phyloP scores from a whole-genome alignment of 208 protist species.

The Crithidia thermophila region DNA sequence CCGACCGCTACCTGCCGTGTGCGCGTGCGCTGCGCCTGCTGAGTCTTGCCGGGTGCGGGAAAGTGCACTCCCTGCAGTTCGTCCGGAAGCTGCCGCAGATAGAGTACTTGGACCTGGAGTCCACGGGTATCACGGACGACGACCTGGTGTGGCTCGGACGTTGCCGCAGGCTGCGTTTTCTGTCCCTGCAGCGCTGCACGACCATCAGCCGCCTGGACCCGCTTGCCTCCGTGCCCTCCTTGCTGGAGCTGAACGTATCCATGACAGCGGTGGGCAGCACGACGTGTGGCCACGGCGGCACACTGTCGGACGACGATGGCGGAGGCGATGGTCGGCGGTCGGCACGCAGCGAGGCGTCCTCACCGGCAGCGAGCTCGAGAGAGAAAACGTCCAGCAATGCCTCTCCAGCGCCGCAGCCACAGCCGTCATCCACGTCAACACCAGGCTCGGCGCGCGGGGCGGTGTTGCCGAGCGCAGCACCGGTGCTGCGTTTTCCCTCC shows the following conservation, averaged over 20 bases:
- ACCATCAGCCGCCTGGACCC: constrained; percentile 39
- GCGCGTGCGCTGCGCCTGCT: constrained; percentile 42
- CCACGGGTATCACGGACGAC: constrained; percentile 44
- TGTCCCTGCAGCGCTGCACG: constrained; percentile 51
- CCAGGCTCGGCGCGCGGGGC: background rate
- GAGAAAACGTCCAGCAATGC: background rate
- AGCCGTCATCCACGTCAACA: constrained; percentile 3
- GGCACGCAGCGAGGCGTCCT: constrained; percentile 7
- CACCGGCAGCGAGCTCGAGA: constrained; percentile 1
- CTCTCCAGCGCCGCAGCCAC: background rate
- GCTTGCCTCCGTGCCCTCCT: constrained; percentile 26
- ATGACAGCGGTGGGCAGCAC: constrained; percentile 16
- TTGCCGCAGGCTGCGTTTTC: constrained; percentile 41
- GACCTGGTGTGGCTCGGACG: constrained; percentile 25
- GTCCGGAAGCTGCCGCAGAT: constrained; percentile 32
- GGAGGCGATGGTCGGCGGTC: constrained; percentile 2
- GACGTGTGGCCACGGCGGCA: background rate
- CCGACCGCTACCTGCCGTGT: constrained; percentile 13
- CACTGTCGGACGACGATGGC: background rate
- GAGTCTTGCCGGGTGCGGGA: constrained; percentile 47
- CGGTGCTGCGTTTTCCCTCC: constrained; percentile 10
- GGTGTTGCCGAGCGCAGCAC: too few relatives aligned
- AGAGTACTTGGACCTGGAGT: constrained; percentile 51
- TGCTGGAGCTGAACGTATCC: constrained; percentile 63
- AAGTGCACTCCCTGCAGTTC: constrained; percentile 37